Evolutionary conservation across 345 rosid species (phyloP).

Genomic region (Hypericum perforatum): DNA sequence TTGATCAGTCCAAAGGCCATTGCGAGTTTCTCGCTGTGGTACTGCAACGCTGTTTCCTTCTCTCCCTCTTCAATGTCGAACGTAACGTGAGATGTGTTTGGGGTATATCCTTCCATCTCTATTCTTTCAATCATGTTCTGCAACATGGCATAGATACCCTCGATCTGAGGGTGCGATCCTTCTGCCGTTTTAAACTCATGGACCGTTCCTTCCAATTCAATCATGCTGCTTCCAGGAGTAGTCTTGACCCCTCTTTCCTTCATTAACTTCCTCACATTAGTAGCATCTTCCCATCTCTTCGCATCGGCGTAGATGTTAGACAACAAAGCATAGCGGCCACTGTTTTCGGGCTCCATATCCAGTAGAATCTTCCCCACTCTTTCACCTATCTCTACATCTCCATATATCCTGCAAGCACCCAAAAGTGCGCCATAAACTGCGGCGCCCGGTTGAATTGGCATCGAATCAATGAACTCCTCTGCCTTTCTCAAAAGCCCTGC

Average conservation of each 20-base stretch:
- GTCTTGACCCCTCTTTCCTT: constrained; percentile 38
- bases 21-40: constrained; percentile 41
- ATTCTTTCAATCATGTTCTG: constrained; percentile 24
- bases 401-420: constrained; percentile 35
- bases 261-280: constrained; percentile 29
- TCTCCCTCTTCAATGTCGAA: constrained; percentile 40
- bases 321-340: constrained; percentile 34
- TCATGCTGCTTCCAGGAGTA: constrained; percentile 24
- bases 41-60: constrained; percentile 23
- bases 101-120: constrained; percentile 26
- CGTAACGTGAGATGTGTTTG: constrained; percentile 26
- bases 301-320: constrained; percentile 41
- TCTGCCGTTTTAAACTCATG: constrained; percentile 39
- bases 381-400: constrained; percentile 30
- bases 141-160: constrained; percentile 23
- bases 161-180: constrained; percentile 26
- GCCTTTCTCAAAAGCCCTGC: constrained; percentile 31
- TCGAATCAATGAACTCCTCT: constrained; percentile 24
- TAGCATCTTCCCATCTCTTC: constrained; percentile 33
- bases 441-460: constrained; percentile 32
- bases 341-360: constrained; percentile 30
- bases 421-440: constrained; percentile 40
- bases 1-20: constrained; percentile 33
- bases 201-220: constrained; percentile 22
- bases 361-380: constrained; percentile 29